Percentiles rank a stretch among this genome's conserved stretches.
Conservation (phyloP, 768 basidiomycete genomes). For the Amanita exitialis region DNA sequence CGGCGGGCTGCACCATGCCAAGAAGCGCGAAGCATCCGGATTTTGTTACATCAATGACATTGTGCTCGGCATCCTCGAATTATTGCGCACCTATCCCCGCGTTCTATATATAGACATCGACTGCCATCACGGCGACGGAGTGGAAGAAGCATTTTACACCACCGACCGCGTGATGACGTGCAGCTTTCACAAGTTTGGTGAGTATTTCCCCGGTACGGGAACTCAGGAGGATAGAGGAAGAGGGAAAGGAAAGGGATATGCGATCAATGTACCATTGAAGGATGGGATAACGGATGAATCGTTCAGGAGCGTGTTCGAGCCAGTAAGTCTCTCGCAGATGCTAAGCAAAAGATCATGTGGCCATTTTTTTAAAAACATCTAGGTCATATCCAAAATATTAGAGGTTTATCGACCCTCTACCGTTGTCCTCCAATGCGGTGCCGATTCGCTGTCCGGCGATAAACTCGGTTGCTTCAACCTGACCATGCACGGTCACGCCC, state of each 20-base stretch:
- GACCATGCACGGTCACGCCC: slow-evolving; percentile 90
- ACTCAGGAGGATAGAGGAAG: slow-evolving; percentile 80
- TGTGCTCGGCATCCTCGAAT: slow-evolving; percentile 87
- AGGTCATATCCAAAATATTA: slow-evolving; percentile 80
- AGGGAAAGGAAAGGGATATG: slow-evolving; percentile 77
- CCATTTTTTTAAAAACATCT: background rate
- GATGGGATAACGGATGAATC: slow-evolving; percentile 92
- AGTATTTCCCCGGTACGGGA: slow-evolving; percentile 86
- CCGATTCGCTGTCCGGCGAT: slow-evolving; percentile 91
- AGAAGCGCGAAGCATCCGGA: slow-evolving; percentile 94
- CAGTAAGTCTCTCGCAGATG: slow-evolving; percentile 39
- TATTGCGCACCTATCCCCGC: slow-evolving; percentile 74
- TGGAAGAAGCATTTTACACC: slow-evolving; percentile 97
- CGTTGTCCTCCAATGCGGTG: slow-evolving; percentile 90
- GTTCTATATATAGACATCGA: slow-evolving; percentile 98
- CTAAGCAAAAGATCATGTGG: slow-evolving; percentile 4
- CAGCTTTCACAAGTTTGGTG: slow-evolving; percentile 96
- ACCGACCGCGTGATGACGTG: slow-evolving; percentile 96
- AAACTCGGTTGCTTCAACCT: slow-evolving; percentile 95
- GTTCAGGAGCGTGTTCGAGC: slow-evolving; percentile 84
- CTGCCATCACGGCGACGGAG: slow-evolving; percentile 97
- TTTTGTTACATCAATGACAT: slow-evolving; percentile 99
- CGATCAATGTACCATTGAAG: slow-evolving; percentile 87
- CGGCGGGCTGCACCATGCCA: slow-evolving; percentile 98
- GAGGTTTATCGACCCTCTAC: slow-evolving; percentile 84